phyloP scores from a whole-genome alignment of 1,284 basidiomycete genomes.

The Ceratobasidium sp. region DNA sequence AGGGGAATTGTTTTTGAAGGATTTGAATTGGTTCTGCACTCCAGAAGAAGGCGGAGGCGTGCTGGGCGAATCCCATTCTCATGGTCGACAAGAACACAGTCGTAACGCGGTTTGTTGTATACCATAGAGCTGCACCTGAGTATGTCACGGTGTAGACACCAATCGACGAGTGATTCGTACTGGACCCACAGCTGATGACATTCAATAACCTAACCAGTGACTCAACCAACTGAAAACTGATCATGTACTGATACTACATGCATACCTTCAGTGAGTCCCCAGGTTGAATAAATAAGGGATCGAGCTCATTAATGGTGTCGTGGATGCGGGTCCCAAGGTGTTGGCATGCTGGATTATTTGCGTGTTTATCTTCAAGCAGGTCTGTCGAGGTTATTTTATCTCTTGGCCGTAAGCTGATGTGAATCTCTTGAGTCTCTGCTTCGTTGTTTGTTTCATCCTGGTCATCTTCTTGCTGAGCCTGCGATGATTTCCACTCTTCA shows the following conservation, averaged over 20 bases:
- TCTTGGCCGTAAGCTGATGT: background rate
- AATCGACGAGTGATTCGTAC: background rate
- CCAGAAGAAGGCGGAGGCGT: background rate
- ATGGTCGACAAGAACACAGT: background rate
- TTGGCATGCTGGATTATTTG: background rate
- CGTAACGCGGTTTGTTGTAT: background rate
- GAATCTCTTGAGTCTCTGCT: background rate
- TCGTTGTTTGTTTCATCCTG: background rate
- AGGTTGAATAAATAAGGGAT: background rate
- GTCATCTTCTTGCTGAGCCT: too few relatives aligned
- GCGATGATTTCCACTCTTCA: too few relatives aligned
- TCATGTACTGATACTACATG: background rate
- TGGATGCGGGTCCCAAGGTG: background rate
- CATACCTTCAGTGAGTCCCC: background rate
- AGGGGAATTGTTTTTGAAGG: background rate
- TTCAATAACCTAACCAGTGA: background rate
- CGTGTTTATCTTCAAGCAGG: background rate
- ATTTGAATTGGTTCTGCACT: background rate
- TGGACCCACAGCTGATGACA: background rate
- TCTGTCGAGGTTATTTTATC: background rate
- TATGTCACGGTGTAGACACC: background rate
- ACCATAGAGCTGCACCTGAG: background rate
- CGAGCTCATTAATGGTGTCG: background rate
- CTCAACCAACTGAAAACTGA: background rate
- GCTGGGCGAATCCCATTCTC: background rate